Percentiles rank a stretch among this genome's conserved stretches.
phyloP scores from a whole-genome alignment of 768 basidiomycete genomes.

The Rhodocollybia butyracea region DNA sequence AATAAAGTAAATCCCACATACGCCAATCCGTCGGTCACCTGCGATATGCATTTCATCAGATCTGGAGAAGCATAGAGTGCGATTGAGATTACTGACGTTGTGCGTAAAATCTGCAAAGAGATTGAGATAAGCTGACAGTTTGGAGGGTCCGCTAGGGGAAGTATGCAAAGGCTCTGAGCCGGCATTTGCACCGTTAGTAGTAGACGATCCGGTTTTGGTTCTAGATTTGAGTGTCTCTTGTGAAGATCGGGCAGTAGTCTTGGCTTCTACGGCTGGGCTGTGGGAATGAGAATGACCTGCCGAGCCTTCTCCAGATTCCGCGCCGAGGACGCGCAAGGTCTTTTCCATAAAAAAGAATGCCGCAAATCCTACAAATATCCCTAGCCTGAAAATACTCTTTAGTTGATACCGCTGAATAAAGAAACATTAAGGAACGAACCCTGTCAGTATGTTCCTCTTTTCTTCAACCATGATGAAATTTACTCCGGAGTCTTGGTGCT shows the following conservation, averaged over 20 bases:
- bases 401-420: background rate
- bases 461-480: slow-evolving; percentile 86
- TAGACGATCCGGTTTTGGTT: slow-evolving; percentile 27
- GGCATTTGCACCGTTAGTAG: slow-evolving; percentile 13
- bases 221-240: slow-evolving; percentile 39
- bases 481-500: slow-evolving; percentile 68
- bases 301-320: slow-evolving; percentile 48
- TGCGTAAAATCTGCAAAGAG: slow-evolving; percentile 93
- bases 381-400: slow-evolving; percentile 46
- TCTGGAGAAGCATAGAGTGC: slow-evolving; percentile 12
- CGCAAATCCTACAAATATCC: slow-evolving; percentile 84
- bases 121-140: slow-evolving; percentile 89
- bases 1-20: slow-evolving; percentile 35
- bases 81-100: slow-evolving; percentile 52
- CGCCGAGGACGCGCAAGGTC: slow-evolving; percentile 75
- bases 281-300: slow-evolving; percentile 61
- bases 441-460: slow-evolving; percentile 86
- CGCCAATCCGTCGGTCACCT: slow-evolving; percentile 94
- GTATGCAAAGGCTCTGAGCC: slow-evolving; percentile 17
- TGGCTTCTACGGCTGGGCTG: slow-evolving; percentile 41
- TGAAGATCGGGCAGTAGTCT: slow-evolving; percentile 47
- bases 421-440: slow-evolving; percentile 41
- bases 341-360: slow-evolving; percentile 95
- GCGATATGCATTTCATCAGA: slow-evolving; percentile 4
- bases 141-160: slow-evolving; percentile 56